These are phyloP conservation scores for Orbilia oligospora DNA, from an alignment of 2,329 filamentous ascomycete genomes.

Conservation along the genomic window DNA sequence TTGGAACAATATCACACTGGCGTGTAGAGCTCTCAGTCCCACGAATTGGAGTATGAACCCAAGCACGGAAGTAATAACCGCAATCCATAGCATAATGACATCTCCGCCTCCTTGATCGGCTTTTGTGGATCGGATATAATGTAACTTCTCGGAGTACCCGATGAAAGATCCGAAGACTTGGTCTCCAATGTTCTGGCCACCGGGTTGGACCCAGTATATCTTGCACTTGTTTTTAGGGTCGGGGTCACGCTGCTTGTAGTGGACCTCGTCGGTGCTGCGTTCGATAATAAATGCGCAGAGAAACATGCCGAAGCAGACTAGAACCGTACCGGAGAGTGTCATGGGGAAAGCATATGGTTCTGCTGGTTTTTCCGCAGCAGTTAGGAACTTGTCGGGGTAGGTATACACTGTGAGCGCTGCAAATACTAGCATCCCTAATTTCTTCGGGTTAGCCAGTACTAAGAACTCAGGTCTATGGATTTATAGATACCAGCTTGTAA, in stretches of 20 bases:
- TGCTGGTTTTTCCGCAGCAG: slow-evolving; percentile 4
- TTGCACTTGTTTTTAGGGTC: slow-evolving; percentile 22
- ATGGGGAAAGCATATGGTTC: slow-evolving; percentile 64
- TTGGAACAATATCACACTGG: slow-evolving; percentile 58
- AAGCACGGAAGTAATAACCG: slow-evolving; percentile 26
- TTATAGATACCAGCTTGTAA: slow-evolving; percentile 31
- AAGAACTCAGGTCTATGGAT: no score
- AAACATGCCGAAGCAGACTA: slow-evolving; percentile 65
- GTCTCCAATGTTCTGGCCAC: slow-evolving; percentile 33
- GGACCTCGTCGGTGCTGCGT: slow-evolving; percentile 63
- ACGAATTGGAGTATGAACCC: slow-evolving; percentile 62
- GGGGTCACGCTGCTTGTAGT: slow-evolving; percentile 36
- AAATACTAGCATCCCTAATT: slow-evolving; percentile 29
- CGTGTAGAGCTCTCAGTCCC: slow-evolving; percentile 61
- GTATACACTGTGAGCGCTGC: slow-evolving; percentile 33
- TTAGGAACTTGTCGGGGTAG: slow-evolving; percentile 15
- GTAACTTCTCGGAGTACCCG: slow-evolving; percentile 32
- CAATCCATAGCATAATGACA: slow-evolving; percentile 21
- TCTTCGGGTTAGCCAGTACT: neutral
- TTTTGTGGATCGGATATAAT: slow-evolving; percentile 49
- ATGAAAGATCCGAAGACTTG: slow-evolving; percentile 58
- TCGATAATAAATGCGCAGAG: slow-evolving; percentile 66
- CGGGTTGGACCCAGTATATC: slow-evolving; percentile 51
- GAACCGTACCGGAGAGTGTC: slow-evolving; percentile 64
- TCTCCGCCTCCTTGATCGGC: slow-evolving; percentile 4